Base-by-base conservation (phyloP, 805 yeast genomes). In the Nakazawaea ishiwadae region DNA sequence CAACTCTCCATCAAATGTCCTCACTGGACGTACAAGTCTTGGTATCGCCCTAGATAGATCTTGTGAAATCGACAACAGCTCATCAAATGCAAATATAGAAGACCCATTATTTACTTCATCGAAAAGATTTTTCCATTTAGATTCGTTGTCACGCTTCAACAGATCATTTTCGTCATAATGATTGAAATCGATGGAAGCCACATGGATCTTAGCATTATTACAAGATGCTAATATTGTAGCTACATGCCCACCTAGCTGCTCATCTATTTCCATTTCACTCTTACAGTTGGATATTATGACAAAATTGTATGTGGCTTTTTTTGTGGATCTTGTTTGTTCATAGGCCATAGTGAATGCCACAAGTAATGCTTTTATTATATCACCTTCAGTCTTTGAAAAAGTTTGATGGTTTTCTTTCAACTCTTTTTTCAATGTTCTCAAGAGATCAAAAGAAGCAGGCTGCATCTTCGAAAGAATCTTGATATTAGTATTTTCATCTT, bases 11-110 rank as follows among this genome's bases (percentile, higher is more conserved):
- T 57, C 55, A 53, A 68, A 79, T 0, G 64, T 49, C 18, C 58
- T 56, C 3, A 73, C 57, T 0, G 88, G 82, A 29, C 68, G 62
- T 0, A 72, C 72, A 20, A 62, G 53, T 47, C 66, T 68, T 1
- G 53, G 50, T 1, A 58, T 52, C 10, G 51, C 55, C 4, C 37
- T 44, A 8, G 37, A 31, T 51, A 55, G 48, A 36, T 47, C 45
- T 2, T 34, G 30, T 1, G 44, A 21, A 16, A 42, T 35, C 4
- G 27, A 5, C 8, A 45, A 19, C n/a, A 54, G 54, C 12, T 46
- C 47, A 1, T 42, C 40, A 30, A 39, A 46, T 2, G 42, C 12
- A 8, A 41, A 29, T 1, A 48, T 10, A 14, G 37, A 44, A 2
- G 63, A 58, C 3, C 46, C 41, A 32, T 29, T 32, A n/a, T 8